Conservation (phyloP, 139 green algal genomes). For the Picochlorum sp. region DNA sequence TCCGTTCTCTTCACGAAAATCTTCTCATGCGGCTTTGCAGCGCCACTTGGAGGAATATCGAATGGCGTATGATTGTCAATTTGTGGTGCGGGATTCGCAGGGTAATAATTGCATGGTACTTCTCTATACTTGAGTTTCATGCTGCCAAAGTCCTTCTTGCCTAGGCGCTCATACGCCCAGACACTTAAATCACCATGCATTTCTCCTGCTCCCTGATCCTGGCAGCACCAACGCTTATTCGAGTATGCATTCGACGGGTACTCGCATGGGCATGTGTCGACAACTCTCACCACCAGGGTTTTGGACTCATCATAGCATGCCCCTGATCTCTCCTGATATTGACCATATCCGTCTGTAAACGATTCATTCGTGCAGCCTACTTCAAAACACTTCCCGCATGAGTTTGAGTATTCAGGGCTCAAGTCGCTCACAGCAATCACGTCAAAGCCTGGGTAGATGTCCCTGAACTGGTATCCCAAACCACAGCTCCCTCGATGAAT, state of each 20-base stretch:
- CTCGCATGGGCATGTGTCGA: slow-evolving; percentile 30
- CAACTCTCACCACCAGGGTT: slow-evolving; percentile 16
- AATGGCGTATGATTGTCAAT: slow-evolving; percentile 1
- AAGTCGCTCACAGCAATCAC: neutral
- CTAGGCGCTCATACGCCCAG: slow-evolving; percentile 28
- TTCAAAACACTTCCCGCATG: slow-evolving; percentile 22
- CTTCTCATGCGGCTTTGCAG: neutral
- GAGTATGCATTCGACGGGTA: slow-evolving; percentile 27
- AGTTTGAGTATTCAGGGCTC: neutral
- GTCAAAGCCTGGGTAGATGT: slow-evolving; percentile 13
- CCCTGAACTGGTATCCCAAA: neutral
- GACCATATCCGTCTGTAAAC: slow-evolving; percentile 26
- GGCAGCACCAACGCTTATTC: slow-evolving; percentile 41
- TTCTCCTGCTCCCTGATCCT: slow-evolving; percentile 13
- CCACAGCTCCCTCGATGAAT: slow-evolving; percentile 7
- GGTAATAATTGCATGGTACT: slow-evolving; percentile 16
- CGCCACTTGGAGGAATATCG: neutral
- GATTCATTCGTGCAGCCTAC: slow-evolving; percentile 10
- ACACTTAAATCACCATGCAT: slow-evolving; percentile 25
- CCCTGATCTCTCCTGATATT: neutral
- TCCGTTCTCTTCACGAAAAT: slow-evolving; percentile 24
- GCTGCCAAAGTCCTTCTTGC: slow-evolving; percentile 8
- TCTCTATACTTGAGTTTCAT: slow-evolving; percentile 12
- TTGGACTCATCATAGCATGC: neutral
- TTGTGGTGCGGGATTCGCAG: slow-evolving; percentile 13